Percentiles rank a stretch among this genome's conserved stretches.
phyloP scores from a whole-genome alignment of 2,329 filamentous ascomycete species.

The Fusarium continuum region DNA sequence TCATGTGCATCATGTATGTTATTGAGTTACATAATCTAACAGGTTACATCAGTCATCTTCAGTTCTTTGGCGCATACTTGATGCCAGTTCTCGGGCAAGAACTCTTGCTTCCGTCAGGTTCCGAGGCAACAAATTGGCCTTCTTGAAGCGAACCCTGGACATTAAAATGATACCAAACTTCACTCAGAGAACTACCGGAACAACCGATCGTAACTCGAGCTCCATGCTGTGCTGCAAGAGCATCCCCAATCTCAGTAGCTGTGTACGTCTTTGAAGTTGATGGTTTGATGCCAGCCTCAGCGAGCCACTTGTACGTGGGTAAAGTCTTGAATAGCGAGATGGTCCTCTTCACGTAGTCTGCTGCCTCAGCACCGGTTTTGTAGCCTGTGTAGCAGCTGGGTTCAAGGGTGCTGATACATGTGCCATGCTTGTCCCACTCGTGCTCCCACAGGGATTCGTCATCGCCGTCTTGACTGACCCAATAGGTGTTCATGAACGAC shows the following conservation, averaged over 20 bases:
- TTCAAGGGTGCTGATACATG: constrained; percentile 76
- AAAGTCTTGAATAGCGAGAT: constrained; percentile 73
- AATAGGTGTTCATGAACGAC: constrained; percentile 74
- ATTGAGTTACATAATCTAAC: not conserved
- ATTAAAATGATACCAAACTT: constrained; percentile 72
- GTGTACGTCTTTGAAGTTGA: constrained; percentile 66
- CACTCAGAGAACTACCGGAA: constrained; percentile 55
- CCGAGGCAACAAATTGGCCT: constrained; percentile 67
- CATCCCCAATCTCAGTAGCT: constrained; percentile 65
- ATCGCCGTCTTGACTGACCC: constrained; percentile 73
- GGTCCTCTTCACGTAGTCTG: constrained; percentile 74
- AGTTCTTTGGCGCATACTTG: constrained; percentile 43
- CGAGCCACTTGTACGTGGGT: constrained; percentile 70
- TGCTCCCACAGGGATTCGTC: constrained; percentile 77
- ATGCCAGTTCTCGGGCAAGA: constrained; percentile 62
- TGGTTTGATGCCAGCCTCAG: constrained; percentile 67
- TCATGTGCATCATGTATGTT: not conserved
- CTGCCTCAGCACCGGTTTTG: constrained; percentile 68
- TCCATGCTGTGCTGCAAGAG: constrained; percentile 63
- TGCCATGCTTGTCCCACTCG: constrained; percentile 79
- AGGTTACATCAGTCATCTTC: not conserved
- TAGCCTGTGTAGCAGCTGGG: constrained; percentile 73
- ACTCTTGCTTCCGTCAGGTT: constrained; percentile 62
- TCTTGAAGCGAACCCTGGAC: constrained; percentile 65
- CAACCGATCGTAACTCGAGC: constrained; percentile 68